Conservation (phyloP, 192 early-diverging fungal genomes). For the Coemansia brasiliensis region DNA sequence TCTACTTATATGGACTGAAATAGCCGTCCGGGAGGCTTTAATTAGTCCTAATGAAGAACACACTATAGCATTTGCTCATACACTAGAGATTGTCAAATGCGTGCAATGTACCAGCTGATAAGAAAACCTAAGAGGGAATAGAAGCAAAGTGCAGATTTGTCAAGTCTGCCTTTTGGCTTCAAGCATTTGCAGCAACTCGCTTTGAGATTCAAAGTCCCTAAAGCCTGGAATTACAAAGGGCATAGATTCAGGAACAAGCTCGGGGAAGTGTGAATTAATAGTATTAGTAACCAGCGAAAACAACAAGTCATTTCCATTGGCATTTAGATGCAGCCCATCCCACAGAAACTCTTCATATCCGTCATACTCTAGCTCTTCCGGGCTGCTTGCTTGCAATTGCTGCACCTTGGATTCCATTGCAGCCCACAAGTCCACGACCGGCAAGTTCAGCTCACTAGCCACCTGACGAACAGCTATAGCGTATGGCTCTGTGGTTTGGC, state of each 20-base stretch:
- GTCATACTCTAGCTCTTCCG: not conserved
- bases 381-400: no score
- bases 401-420: conserved; percentile 14
- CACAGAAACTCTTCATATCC: conserved; percentile 19
- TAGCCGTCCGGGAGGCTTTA: no score
- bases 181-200: conserved; percentile 7
- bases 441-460: conserved; percentile 11
- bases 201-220: not conserved
- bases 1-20: no score
- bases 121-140: no score
- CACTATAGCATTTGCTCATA: no score
- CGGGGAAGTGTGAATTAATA: conserved; percentile 9
- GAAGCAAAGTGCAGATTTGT: no score
- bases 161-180: no score
- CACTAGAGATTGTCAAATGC: no score
- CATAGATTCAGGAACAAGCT: conserved; percentile 26
- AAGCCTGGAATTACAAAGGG: conserved; percentile 18
- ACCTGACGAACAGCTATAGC: conserved; percentile 15
- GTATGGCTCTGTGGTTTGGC: conserved; percentile 6
- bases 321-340: conserved; percentile 44
- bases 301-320: conserved; percentile 38
- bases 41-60: no score
- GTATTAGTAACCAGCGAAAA: conserved; percentile 17
- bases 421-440: conserved; percentile 39
- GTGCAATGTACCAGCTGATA: no score